Conservation (phyloP, 345 rosid species). For the Cochlearia excelsa region DNA sequence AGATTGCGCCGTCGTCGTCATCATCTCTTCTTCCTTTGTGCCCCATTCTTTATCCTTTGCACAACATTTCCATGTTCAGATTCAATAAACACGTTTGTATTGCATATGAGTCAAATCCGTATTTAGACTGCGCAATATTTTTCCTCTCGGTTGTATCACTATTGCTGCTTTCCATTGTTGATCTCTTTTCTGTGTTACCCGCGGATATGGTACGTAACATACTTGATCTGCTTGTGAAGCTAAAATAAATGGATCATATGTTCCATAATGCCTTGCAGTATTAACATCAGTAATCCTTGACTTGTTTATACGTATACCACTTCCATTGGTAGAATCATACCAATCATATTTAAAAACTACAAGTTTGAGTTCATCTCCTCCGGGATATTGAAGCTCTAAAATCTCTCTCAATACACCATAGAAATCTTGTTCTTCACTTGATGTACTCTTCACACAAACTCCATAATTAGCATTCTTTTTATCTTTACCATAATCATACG, state of each 20-base stretch:
- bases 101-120: conserved; percentile 3
- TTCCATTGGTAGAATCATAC: too few relatives aligned
- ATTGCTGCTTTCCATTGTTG: background rate
- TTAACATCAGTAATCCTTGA: background rate
- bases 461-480: background rate
- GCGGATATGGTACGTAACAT: background rate
- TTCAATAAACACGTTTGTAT: background rate
- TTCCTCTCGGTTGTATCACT: conserved; percentile 1
- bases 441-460: background rate
- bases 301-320: background rate
- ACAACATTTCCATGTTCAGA: conserved; percentile 8
- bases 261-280: background rate
- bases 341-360: too few relatives aligned
- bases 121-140: background rate
- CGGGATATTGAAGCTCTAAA: too few relatives aligned
- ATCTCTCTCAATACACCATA: too few relatives aligned
- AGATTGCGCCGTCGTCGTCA: conserved; percentile 27
- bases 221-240: too few relatives aligned
- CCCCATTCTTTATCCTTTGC: conserved; percentile 55
- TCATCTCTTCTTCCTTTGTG: conserved; percentile 35
- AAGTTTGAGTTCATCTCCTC: too few relatives aligned
- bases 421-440: too few relatives aligned
- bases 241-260: too few relatives aligned
- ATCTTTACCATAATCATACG: background rate
- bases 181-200: background rate